Base-by-base conservation (phyloP, 768 basidiomycete species). In the Mycena vitilis region DNA sequence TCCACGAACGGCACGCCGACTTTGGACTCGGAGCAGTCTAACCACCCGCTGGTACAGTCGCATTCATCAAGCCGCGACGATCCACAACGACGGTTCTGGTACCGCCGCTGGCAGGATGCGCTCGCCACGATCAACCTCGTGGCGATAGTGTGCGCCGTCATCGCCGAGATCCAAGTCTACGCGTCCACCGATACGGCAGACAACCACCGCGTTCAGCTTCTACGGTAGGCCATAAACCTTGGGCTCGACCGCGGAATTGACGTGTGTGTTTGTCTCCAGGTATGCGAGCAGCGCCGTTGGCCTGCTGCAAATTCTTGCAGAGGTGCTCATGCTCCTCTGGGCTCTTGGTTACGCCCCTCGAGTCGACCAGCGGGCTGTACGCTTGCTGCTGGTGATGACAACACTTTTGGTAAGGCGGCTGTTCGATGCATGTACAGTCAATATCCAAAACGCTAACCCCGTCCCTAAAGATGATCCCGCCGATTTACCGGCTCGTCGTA, bases 401-500 rank as follows among this genome's bases (percentile, higher is more conserved):
- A 67, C 68, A 10, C 74, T 78, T 45, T 65, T 76, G 66, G 78
- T 77, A 52, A 61, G 71, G 59, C 11, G 15, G 34, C 9, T 38
- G 20, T 20, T 45, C 7, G 5, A 4, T 65, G 1, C 15, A 4
- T 65, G 1, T 6, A 40, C 30, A 30, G 30, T 30, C 36, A 16
- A 9, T n/a, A 16, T 7, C 15, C 13, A 22, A 55, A 18, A 18
- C 11, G 61, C 52, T 56, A 49, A 65, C 53, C 12, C 20, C 37
- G 23, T 9, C 30, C 30, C 20, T 20, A 16, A 42, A 78, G 77
- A 59, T 64, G 60, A 58, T 79, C 18, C 73, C 78, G 15, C 72
- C 77, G 11, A 68, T 80, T 36, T 81, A 81, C 70, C 78, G 80
- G 6, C 74, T 81, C 22, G 55, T 66, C 11, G 76, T 80, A 38